These are phyloP conservation scores for Globisporangium cederbergense DNA, from an alignment of 352 stramenopile species.

Conservation along the genomic window DNA sequence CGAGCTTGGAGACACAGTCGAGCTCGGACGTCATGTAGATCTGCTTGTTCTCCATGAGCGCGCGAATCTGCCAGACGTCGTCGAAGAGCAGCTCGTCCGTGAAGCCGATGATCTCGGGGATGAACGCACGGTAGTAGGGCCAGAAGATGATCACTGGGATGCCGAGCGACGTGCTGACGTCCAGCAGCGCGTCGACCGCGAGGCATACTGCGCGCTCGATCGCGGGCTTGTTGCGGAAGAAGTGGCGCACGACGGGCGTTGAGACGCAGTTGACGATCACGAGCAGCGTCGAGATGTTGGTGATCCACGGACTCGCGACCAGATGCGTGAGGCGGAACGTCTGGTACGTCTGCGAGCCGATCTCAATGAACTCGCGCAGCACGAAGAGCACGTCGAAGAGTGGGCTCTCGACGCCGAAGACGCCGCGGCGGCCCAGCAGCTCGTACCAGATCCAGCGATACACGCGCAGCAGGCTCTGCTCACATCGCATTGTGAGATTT, in stretches of 20 bases:
- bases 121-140: constrained; percentile 15
- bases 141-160: constrained; percentile 18
- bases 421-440: constrained; percentile 12
- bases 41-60: constrained; percentile 16
- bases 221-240: constrained; percentile 10
- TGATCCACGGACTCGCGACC: constrained; percentile 15
- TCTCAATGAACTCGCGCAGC: constrained; percentile 16
- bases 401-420: constrained; percentile 16
- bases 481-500: background rate
- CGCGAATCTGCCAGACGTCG: constrained; percentile 15
- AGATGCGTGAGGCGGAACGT: constrained; percentile 10
- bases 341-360: constrained; percentile 14
- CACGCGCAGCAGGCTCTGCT: background rate
- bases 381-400: constrained; percentile 14
- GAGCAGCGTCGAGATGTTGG: constrained; percentile 13
- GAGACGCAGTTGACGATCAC: constrained; percentile 12
- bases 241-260: constrained; percentile 8
- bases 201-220: constrained; percentile 23
- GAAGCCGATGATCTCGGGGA: constrained; percentile 8
- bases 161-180: constrained; percentile 18
- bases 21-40: constrained; percentile 10
- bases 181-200: constrained; percentile 21
- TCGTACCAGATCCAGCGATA: constrained; percentile 11
- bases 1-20: constrained; percentile 15
- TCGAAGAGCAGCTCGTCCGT: constrained; percentile 12